Evolutionary conservation across 2,329 filamentous ascomycete genomes (phyloP), one percentile per base, ranked within the genome.

Genomic region (Penicillium polonicum): DNA sequence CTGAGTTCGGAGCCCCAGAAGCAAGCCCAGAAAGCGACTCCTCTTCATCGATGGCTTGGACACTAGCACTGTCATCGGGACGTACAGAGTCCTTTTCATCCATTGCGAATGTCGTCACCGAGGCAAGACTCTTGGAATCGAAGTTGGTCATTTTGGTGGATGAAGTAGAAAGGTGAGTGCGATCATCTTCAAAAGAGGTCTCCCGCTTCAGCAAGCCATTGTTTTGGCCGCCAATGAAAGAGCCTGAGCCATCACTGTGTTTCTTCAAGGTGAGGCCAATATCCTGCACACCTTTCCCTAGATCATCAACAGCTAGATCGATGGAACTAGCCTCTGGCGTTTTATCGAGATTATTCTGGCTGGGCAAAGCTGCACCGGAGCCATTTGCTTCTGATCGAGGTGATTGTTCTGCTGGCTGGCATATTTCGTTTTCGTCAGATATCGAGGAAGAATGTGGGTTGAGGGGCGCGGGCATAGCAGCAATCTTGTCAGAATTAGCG

Each of bases 51-150:
- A 88, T 88, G 7, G 90, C 90, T 74, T 95, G 91, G 17, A 96
- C 89, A 72, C 92, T 97, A 35, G 93, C 93, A 74, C 93, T 97
- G 71, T 97, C 93, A 75, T 97, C 93, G 9, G 93, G 93, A 13
- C 92, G 88, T 53, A 97, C 82, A 6, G 92, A 97, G 72, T 97
- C 93, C 73, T 97, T 97, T 75, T 97, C 93, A 69, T 97, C 93
- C 71, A 97, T 80, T n/a, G 91, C 92, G 76, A 96, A 97, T 0
- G 93, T 97, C 5, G 91, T 96, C 17, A 91, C 91, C 27, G 93
- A 97, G 5, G 91, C 91, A 67, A 95, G 90, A 73, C 92, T 97
- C 78, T 97, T 97, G 48, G 90, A 92, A 72, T 97, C 93, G 41
- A 96, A 82, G 71, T 92, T 97, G 36, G 91, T 89, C 51, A 91